Conservation (phyloP, 352 stramenopile species). For the Phytophthora crassamura region DNA sequence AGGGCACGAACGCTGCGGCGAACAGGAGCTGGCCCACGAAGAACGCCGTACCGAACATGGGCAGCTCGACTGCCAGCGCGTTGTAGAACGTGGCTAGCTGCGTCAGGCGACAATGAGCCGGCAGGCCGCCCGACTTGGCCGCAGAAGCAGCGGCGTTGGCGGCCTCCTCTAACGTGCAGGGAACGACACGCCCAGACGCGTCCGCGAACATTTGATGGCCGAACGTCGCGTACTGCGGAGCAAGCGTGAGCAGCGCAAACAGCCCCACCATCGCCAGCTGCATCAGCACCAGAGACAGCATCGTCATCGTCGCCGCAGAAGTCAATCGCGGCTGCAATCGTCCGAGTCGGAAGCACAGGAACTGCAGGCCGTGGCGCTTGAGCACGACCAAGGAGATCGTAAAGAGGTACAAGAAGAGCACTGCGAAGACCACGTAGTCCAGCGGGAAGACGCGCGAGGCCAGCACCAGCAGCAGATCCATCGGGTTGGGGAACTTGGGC, state of each 20-base stretch:
- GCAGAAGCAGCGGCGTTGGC: slow-evolving; percentile 47
- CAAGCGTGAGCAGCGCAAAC: slow-evolving; percentile 82
- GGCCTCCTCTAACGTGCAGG: slow-evolving; percentile 76
- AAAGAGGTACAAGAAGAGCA: slow-evolving; percentile 85
- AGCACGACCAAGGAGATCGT: slow-evolving; percentile 78
- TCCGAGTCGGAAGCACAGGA: slow-evolving; percentile 82
- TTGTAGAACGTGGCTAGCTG: slow-evolving; percentile 88
- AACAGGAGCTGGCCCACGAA: slow-evolving; percentile 81
- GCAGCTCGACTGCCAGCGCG: slow-evolving; percentile 67
- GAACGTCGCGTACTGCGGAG: slow-evolving; percentile 88
- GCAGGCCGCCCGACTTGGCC: slow-evolving; percentile 31
- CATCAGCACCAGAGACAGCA: slow-evolving; percentile 82
- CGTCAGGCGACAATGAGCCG: slow-evolving; percentile 70
- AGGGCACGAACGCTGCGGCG: slow-evolving; percentile 78
- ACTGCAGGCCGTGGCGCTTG: slow-evolving; percentile 75
- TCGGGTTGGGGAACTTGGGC: slow-evolving; percentile 70
- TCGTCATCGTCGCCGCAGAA: slow-evolving; percentile 75
- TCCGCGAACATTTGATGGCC: slow-evolving; percentile 79
- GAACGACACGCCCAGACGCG: slow-evolving; percentile 46
- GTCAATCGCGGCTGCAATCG: slow-evolving; percentile 77
- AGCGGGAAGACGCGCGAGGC: slow-evolving; percentile 79
- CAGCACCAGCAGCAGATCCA: slow-evolving; percentile 79
- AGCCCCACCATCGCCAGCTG: slow-evolving; percentile 85
- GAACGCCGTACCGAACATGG: slow-evolving; percentile 78
- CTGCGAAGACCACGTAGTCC: slow-evolving; percentile 84